Base-by-base conservation (phyloP, 148 eudicot genomes). In the Chenopodium quinoa region DNA sequence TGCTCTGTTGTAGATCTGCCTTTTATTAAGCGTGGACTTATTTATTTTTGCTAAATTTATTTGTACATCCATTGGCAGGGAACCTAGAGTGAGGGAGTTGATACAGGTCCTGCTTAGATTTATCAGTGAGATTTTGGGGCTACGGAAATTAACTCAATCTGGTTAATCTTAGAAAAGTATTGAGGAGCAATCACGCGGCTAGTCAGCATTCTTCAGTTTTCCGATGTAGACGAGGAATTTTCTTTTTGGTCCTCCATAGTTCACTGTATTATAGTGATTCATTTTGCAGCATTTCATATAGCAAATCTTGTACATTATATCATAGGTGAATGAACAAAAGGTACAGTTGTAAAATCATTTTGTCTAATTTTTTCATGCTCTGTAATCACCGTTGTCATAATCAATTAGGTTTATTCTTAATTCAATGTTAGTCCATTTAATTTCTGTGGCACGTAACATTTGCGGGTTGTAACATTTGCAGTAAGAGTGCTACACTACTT, bases 41-140 rank as follows among this genome's bases (percentile, higher is more conserved):
- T 44, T 2, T 4, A 2, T 22, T 20, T 71, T 22, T 62, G 56
- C 23, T 32, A 46, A 63, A n/a, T 75, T 50, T 82, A 47, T 16
- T 60, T 77, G n/a, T 82, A 29, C 48, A 78, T 62, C 58, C 13
- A 9, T 87, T 60, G 71, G 73, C 97, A 97, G 99, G 93, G 94
- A 97, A 84, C 76, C 87, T 14, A 87, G 84, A 83, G 91, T 97
- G 71, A 93, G 99, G 86, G 97, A 97, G 81, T 88, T 94, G 82
- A 94, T 91, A 76, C 98, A 87, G 79, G 89, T 88, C 48, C 81
- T 94, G 80, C 92, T 94, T 79, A 88, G 90, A 87, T 91, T 94
- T 62, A 86, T 90, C 48, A 84, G 92, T 60, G 81, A 83, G 34
- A 90, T 94, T 69, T 81, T 97, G 86, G 94, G 89, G 11, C 90